Evolutionary conservation across 768 basidiomycete genomes (phyloP), one percentile per base, ranked within the genome.

Genomic region (Cystobasidium ongulense): DNA sequence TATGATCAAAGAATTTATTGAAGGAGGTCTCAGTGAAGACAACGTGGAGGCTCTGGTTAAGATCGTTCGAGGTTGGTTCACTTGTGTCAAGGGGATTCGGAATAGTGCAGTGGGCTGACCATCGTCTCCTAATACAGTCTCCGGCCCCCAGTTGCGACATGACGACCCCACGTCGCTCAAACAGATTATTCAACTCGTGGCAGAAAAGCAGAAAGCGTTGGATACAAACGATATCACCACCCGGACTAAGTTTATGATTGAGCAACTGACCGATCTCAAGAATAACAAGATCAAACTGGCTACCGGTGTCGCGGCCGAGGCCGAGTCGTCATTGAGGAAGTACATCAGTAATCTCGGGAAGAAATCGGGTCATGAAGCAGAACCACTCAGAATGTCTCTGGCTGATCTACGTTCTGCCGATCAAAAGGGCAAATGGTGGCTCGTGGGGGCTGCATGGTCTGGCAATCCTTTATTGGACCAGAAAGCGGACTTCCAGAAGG

Each of bases 391-490:
- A 7, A 87, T 96, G 0, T 88, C 90, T 0, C 84, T 97, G 27
- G 84, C 84, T n/a, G 95, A 98, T 81, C 85, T 98, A 4, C 90
- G 86, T 74, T 86, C 87, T 0, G 88, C 92, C 0, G 87, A 91
- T 71, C 89, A 85, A 13, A 90, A 88, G 79, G 96, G 94, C 3
- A 96, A 96, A 82, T 98, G 96, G 96, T 98, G 96, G 95, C 85
- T 97, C 1, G 91, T 97, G 39, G 96, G 95, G 21, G 92, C 95
- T 0, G 95, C 91, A 0, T 99, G 95, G 95, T 85, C 86, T 36
- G 94, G 94, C 1, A 88, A 97, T 78, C 94, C 96, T 8, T 85
- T 97, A 1, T 84, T 88, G 23, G 94, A 97, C 18, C 75, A 73
- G 27, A 77, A 73, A n/a, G 29, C 68, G 27, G 54, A 36, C 4